Evolutionary conservation across 805 yeast species (phyloP).

Genomic region (Tetrapisispora namnaoensis): DNA sequence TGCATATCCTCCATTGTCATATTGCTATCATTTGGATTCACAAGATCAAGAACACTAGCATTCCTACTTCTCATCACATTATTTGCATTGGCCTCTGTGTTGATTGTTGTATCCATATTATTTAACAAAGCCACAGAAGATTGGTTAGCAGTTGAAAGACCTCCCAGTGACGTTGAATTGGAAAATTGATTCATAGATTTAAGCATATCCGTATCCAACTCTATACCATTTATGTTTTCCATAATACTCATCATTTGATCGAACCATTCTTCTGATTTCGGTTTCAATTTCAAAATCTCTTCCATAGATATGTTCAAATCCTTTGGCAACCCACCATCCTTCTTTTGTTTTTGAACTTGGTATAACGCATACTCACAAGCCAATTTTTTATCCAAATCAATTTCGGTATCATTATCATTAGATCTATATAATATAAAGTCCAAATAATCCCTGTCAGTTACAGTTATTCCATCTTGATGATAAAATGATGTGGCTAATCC

Average conservation of each 20-base stretch:
- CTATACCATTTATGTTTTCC: conserved; percentile 15
- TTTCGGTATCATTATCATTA: conserved; percentile 4
- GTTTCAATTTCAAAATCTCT: conserved; percentile 7
- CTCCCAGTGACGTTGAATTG: neutral
- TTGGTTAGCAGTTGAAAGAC: neutral
- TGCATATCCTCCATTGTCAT: neutral
- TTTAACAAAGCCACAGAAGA: neutral
- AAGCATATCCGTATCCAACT: conserved; percentile 9
- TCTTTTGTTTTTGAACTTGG: conserved; percentile 13
- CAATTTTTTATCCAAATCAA: conserved; percentile 24
- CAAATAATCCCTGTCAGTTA: conserved; percentile 18
- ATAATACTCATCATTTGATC: conserved; percentile 11
- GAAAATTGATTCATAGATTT: neutral
- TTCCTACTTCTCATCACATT: conserved; percentile 1
- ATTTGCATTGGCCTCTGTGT: neutral
- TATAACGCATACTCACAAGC: conserved; percentile 23
- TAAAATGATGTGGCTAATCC: neutral
- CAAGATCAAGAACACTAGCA: conserved; percentile 1
- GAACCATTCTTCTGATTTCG: conserved; percentile 14
- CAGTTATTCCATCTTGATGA: neutral
- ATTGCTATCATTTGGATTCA: neutral
- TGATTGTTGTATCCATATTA: neutral
- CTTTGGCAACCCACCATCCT: conserved; percentile 3
- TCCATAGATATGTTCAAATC: conserved; percentile 5
- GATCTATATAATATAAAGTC: conserved; percentile 18